These are phyloP conservation scores for Gossypium gossypioides DNA, from an alignment of 441 rosid genomes.

Conservation along the genomic window DNA sequence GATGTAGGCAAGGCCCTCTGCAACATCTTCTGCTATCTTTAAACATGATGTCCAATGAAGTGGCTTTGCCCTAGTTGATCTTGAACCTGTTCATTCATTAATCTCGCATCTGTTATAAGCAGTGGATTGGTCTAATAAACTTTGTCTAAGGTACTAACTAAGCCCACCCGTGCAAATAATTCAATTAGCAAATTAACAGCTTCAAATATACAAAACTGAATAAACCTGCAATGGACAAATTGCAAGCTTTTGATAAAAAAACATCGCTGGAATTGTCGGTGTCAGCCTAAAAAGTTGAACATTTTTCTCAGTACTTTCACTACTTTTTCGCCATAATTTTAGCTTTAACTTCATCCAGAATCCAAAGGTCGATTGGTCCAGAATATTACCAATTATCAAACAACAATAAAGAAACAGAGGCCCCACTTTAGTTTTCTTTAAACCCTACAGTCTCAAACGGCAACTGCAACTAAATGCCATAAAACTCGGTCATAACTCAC, in stretches of 20 bases:
- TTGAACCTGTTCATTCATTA: slow-evolving; percentile 40
- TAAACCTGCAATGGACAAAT: not conserved
- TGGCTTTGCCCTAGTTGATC: slow-evolving; percentile 70
- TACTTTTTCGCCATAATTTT: not conserved
- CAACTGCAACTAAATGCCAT: not conserved
- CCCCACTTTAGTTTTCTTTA: not conserved
- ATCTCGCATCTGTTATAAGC: not conserved
- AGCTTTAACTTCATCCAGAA: not conserved
- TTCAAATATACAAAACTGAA: not conserved
- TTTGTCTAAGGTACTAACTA: not conserved
- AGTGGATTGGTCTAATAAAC: not conserved
- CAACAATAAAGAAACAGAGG: not conserved
- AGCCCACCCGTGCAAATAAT: not conserved
- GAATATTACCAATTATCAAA: not conserved
- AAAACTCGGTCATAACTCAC: slow-evolving; percentile 2
- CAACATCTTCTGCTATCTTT: slow-evolving; percentile 93
- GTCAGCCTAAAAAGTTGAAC: not conserved
- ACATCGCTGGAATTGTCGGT: slow-evolving; percentile 10
- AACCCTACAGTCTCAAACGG: not conserved
- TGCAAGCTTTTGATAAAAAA: not conserved
- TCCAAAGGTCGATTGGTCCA: not conserved
- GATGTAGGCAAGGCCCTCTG: slow-evolving; percentile 65
- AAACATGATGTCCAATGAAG: slow-evolving; percentile 94
- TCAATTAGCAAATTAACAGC: not conserved
- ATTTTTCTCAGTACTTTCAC: not conserved